Conservation (phyloP, 441 rosid species). For the Arabidopsis hybrid region DNA sequence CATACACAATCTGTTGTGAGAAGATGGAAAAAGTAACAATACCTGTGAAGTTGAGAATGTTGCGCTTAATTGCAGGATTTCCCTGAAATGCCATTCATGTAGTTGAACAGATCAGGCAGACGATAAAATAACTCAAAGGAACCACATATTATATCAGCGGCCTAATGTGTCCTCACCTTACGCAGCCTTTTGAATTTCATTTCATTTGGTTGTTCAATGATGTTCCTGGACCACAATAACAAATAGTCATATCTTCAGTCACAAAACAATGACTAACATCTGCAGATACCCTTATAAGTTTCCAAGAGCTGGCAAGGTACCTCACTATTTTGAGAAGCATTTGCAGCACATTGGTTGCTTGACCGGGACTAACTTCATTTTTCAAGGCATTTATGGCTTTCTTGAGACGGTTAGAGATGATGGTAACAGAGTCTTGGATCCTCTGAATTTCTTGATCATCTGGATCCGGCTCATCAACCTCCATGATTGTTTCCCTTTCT, state of each 20-base stretch:
- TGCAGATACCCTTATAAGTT: constrained; percentile 4
- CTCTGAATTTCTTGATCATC: constrained; percentile 78
- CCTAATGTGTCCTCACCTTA: constrained; percentile 56
- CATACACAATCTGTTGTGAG: neutral
- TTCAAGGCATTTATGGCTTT: constrained; percentile 67
- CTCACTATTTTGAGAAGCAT: constrained; percentile 79
- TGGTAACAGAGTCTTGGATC: constrained; percentile 80
- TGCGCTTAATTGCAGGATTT: constrained; percentile 74
- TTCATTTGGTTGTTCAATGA: constrained; percentile 81
- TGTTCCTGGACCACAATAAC: constrained; percentile 59
- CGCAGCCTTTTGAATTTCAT: constrained; percentile 77
- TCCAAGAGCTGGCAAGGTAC: constrained; percentile 36
- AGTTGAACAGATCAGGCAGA: constrained; percentile 13
- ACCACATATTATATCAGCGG: neutral
- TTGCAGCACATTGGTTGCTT: constrained; percentile 59
- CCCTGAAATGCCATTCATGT: constrained; percentile 59
- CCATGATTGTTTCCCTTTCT: constrained; percentile 49
- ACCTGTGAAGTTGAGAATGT: constrained; percentile 72
- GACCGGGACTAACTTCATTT: constrained; percentile 58
- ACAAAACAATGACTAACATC: constrained; percentile 20
- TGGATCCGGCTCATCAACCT: constrained; percentile 76
- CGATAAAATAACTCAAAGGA: neutral
- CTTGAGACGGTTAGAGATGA: constrained; percentile 67
- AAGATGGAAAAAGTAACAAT: constrained; percentile 3
- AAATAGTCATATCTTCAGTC: constrained; percentile 8